Base-by-base conservation (phyloP, 2,329 filamentous ascomycete genomes). In the Colletotrichum navitas region DNA sequence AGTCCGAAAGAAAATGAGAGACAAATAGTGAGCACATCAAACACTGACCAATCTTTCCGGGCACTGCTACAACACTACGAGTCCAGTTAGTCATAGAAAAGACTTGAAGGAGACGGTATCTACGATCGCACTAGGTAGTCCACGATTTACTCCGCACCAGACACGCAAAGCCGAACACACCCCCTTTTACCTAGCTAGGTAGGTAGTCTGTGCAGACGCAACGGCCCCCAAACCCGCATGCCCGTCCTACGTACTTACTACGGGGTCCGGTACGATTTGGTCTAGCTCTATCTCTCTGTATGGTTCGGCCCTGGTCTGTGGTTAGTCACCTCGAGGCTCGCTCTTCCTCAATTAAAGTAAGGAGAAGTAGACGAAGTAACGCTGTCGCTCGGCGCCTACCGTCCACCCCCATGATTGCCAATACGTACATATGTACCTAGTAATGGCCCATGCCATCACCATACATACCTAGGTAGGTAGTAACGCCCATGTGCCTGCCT, bases 1-100 rank as follows among this genome's bases (percentile, higher is more conserved):
- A n/a, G 60, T 52, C 67, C 58, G 61, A 51, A 49, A 41, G 32
- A 51, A 16, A 62, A 36, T 12, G 32, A 41, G 60, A 34, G 58
- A 32, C 58, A n/a, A 18, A 41, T 4, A 56, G 34, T 74, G 74
- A 73, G 74, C 21, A 59, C 76, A 78, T 81, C 79, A 81, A 80
- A 81, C 79, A 76, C 71, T 68, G 72, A 73, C 75, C 75, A 75
- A 74, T 74, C 76, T 68, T 74, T 41, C 63, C 73, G 74, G 75
- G 66, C 73, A 36, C 3, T 14, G 21, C 66, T 45, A 36, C 59
- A 11, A 4, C 26, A 24, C 45, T 36, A 24, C 43, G 45, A 62
- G 32, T 62, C 60, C 32, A 32, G 32, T 36, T 26, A 18, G 26
- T 16, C 14, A 51, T 7, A 18, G 41, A 16, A 43, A n/a, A 3